A percentile compares a stretch with the other conserved stretches of the same genome.
Conservation (phyloP, 306 rosid species). For the Lathyrus aphaca region DNA sequence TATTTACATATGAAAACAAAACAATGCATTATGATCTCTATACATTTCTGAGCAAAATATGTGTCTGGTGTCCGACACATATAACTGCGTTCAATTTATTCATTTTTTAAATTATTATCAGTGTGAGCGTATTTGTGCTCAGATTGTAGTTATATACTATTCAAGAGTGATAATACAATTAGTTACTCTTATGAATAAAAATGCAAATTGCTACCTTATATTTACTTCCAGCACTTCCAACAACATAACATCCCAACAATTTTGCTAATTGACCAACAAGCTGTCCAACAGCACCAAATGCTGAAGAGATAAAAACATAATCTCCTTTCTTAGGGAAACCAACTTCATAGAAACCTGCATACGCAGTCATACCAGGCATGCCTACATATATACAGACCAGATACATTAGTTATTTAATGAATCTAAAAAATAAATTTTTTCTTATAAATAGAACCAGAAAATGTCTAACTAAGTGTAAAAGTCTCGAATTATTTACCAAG, state of each 20-base stretch:
- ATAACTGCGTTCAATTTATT: too few species aligned
- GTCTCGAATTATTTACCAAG: conserved; percentile 32
- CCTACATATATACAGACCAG: conserved; percentile 16
- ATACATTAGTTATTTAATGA: too few species aligned
- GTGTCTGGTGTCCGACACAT: too few species aligned
- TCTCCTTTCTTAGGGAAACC: conserved; percentile 61
- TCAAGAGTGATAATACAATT: not conserved
- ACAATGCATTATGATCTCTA: not conserved
- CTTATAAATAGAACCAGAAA: too few species aligned
- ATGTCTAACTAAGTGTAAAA: not conserved
- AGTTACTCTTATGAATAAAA: not conserved
- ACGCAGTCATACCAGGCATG: conserved; percentile 66
- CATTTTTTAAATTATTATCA: too few species aligned
- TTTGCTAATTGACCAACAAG: conserved; percentile 61
- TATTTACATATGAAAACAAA: conserved; percentile 9
- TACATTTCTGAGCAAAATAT: too few species aligned
- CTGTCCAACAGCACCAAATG: conserved; percentile 63
- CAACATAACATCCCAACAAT: conserved; percentile 63
- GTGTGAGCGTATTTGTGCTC: too few species aligned
- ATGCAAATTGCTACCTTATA: conserved; percentile 44
- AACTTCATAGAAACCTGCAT: conserved; percentile 53
- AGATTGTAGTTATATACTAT: not conserved
- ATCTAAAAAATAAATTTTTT: too few species aligned
- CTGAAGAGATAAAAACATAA: conserved; percentile 57
- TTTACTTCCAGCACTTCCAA: conserved; percentile 64